These are phyloP conservation scores for Capsella rubella DNA, from an alignment of 441 rosid species.

Conservation along the genomic window DNA sequence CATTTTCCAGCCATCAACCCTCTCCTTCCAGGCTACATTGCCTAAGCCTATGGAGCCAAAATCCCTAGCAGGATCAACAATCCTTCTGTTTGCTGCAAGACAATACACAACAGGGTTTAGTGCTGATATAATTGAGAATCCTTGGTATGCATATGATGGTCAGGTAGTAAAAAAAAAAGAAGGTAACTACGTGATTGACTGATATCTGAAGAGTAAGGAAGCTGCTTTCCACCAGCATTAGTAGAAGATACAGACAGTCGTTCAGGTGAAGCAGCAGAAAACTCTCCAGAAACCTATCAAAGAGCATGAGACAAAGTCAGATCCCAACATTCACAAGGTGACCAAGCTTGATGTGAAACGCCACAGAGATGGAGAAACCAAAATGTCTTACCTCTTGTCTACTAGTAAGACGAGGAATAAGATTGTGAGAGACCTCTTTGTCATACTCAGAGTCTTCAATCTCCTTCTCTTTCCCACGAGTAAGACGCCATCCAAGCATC, in stretches of 20 bases:
- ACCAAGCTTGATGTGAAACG: constrained; percentile 10
- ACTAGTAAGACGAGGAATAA: constrained; percentile 76
- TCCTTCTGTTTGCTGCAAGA: constrained; percentile 69
- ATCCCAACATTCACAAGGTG: constrained; percentile 24
- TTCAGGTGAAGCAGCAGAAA: constrained; percentile 95
- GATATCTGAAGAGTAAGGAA: constrained; percentile 58
- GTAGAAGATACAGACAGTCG: constrained; percentile 85
- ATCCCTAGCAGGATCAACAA: constrained; percentile 61
- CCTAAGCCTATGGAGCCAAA: constrained; percentile 54
- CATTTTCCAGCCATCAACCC: constrained; percentile 98
- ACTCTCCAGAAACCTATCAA: constrained; percentile 85
- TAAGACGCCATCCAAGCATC: constrained; percentile 87
- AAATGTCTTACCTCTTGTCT: constrained; percentile 70
- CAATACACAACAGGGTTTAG: constrained; percentile 11
- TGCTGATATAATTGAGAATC: neutral
- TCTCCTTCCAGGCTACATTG: constrained; percentile 99
- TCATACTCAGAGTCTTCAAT: constrained; percentile 65
- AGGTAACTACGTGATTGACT: constrained; percentile 61
- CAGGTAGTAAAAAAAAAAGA: constrained; percentile 31
- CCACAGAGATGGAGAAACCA: neutral
- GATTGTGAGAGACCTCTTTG: constrained; percentile 79
- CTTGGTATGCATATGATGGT: neutral
- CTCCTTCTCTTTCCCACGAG: constrained; percentile 70
- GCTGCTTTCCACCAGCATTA: constrained; percentile 67
- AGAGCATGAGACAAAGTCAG: neutral